A percentile compares a stretch with the other conserved stretches of the same genome.
Conservation (phyloP, 2,329 filamentous ascomycete species). For the Talaromyces islandicus region DNA sequence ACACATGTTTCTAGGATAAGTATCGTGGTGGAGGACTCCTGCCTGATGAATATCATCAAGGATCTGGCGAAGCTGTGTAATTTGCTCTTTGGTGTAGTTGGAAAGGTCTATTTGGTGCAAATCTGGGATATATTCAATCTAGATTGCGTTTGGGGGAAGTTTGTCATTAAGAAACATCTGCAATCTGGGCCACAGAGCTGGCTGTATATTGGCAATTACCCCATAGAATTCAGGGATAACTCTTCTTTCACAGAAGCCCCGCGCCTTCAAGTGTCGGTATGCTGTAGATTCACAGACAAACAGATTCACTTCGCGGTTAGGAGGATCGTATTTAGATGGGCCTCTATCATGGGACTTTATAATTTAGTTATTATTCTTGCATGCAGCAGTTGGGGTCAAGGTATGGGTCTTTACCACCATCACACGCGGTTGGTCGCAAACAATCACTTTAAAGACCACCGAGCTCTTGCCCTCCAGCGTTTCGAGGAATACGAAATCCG, state of each 20-base stretch:
- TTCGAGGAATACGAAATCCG: constrained; percentile 13
- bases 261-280: constrained; percentile 14
- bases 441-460: constrained; percentile 11
- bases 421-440: constrained; percentile 10
- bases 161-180: constrained; percentile 13
- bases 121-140: constrained; percentile 15
- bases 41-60: constrained; percentile 12
- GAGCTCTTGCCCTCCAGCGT: constrained; percentile 10
- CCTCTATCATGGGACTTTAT: constrained; percentile 12
- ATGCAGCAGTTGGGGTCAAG: background rate
- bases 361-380: background rate
- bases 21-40: constrained; percentile 12
- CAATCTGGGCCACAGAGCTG: background rate
- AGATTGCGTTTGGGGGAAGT: constrained; percentile 12
- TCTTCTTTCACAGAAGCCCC: constrained; percentile 12
- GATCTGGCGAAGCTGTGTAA: constrained; percentile 8
- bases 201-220: constrained; percentile 3
- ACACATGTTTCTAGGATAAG: constrained; percentile 16
- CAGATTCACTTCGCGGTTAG: constrained; percentile 11
- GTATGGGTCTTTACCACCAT: constrained; percentile 14
- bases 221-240: constrained; percentile 8
- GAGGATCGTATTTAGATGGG: constrained; percentile 8
- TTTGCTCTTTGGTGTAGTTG: constrained; percentile 6
- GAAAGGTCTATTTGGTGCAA: constrained; percentile 12
- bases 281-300: constrained; percentile 14